Evolutionary conservation across 495 filamentous ascomycete species (phyloP), one percentile per base, ranked within the genome.

Genomic region (Penicillium desertorum): DNA sequence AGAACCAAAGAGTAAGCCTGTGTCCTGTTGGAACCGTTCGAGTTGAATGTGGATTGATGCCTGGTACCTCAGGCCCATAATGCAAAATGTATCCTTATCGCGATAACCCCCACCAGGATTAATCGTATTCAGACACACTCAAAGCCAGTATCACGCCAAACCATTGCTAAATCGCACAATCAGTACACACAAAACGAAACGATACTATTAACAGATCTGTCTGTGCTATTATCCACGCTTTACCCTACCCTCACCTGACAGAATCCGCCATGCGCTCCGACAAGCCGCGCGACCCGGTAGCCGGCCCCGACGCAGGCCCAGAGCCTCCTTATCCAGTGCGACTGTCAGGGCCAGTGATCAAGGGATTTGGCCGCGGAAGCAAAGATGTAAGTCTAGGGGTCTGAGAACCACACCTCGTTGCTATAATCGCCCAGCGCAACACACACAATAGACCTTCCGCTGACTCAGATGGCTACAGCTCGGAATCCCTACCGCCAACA

Each of bases 401-500:
- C 30, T 19, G 14, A 29, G 2, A 39, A 44, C 9, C 36, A 41
- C 42, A n/a, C 22, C 19, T 22, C 16, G 22, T 19, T 41, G 20
- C 32, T 12, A 12, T 23, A 7, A 30, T 51, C 36, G 22, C 49
- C 10, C 20, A 25, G 9, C 49, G 7, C 20, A 51, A n/a, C 20
- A 8, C 16, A 3, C 25, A 10, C 7, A 19, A 16, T 20, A 42
- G 14, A 50, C 36, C 14, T 17, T 43, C 30, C 17, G 36, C 53
- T 58, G 39, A 59, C 54, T 48, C 47, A 17, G 30, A 52, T 45
- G 22, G 16, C 12, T 57, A 34, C 62, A 90, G 81, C 86, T 98
- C 56, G 91, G 93, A 54, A 97, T 98, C 72, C 94, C 94, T 3
- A 98, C 94, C 0, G 94, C 94, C 64, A 98, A 98, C 76, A 92